These are phyloP conservation scores for Rhizopus stolonifer DNA, from an alignment of 371 early-diverging fungal genomes.

Conservation along the genomic window DNA sequence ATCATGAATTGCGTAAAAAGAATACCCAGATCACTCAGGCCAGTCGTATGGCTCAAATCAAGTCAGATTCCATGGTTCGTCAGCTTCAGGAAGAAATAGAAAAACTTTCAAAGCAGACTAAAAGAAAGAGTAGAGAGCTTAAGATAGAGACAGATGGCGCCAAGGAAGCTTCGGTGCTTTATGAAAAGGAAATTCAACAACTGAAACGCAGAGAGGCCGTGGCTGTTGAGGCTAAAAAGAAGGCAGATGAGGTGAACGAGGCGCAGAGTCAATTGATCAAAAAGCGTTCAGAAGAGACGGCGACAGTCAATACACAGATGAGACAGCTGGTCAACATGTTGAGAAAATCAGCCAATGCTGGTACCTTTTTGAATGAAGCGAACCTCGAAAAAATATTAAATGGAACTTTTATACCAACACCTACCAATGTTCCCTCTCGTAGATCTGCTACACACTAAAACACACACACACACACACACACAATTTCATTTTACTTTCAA, in stretches of 20 bases:
- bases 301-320: conserved; percentile 28
- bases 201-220: conserved; percentile 58
- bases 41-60: conserved; percentile 43
- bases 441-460: background rate
- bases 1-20: conserved; percentile 58
- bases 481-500: background rate
- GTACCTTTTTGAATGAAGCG: conserved; percentile 34
- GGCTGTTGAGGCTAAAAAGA: conserved; percentile 60
- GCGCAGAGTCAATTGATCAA: conserved; percentile 50
- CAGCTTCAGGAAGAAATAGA: conserved; percentile 50
- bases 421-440: background rate
- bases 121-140: conserved; percentile 67
- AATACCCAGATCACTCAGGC: conserved; percentile 49
- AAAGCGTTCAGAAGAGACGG: conserved; percentile 48
- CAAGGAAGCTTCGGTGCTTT: conserved; percentile 52
- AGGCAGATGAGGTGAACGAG: conserved; percentile 62
- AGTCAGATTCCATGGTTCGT: conserved; percentile 37
- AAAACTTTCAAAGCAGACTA: conserved; percentile 54
- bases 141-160: conserved; percentile 60
- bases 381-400: conserved; percentile 26
- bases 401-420: background rate
- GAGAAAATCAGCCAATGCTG: conserved; percentile 36
- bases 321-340: conserved; percentile 27
- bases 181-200: conserved; percentile 67
- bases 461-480: background rate